Evolutionary conservation across 2,329 filamentous ascomycete genomes (phyloP).

Genomic region (Alternaria arborescens): DNA sequence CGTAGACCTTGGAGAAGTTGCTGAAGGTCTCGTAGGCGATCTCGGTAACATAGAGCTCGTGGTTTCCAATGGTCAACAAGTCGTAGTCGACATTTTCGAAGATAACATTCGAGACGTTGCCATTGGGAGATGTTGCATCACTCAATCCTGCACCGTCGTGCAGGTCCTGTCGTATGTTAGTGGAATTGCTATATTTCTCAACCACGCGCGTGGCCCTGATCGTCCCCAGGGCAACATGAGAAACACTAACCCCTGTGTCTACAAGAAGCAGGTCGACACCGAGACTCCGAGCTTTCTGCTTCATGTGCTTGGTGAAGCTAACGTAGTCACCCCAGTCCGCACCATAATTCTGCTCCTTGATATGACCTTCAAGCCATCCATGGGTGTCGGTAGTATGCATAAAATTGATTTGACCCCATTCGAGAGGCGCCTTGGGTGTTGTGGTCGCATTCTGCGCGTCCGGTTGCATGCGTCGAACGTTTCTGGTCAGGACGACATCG

Average conservation of each 20-base stretch:
- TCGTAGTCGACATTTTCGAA: slow-evolving; percentile 64
- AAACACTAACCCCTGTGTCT: slow-evolving; percentile 61
- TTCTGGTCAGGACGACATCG: slow-evolving; percentile 53
- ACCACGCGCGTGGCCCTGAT: slow-evolving; percentile 8
- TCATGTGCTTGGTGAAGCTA: slow-evolving; percentile 68
- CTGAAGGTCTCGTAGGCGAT: slow-evolving; percentile 69
- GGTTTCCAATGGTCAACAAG: slow-evolving; percentile 66
- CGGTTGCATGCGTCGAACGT: slow-evolving; percentile 56
- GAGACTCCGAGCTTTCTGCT: slow-evolving; percentile 63
- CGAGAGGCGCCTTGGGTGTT: slow-evolving; percentile 54
- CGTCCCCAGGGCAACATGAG: background rate
- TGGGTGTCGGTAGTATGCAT: slow-evolving; percentile 70
- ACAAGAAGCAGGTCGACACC: slow-evolving; percentile 68
- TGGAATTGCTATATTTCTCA: background rate
- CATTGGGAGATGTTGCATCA: slow-evolving; percentile 67
- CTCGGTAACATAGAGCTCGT: slow-evolving; percentile 70
- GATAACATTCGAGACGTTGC: slow-evolving; percentile 62
- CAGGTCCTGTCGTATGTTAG: slow-evolving; percentile 58
- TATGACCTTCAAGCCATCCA: slow-evolving; percentile 67
- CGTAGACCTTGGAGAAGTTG: slow-evolving; percentile 66
- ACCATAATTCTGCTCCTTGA: slow-evolving; percentile 70
- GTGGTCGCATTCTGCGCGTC: slow-evolving; percentile 53
- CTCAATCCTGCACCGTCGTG: slow-evolving; percentile 71
- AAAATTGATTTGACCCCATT: slow-evolving; percentile 74
- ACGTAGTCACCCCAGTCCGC: slow-evolving; percentile 74